Evolutionary conservation across 192 early-diverging fungal species (phyloP).

Genomic region (Entrophospora sp.): DNA sequence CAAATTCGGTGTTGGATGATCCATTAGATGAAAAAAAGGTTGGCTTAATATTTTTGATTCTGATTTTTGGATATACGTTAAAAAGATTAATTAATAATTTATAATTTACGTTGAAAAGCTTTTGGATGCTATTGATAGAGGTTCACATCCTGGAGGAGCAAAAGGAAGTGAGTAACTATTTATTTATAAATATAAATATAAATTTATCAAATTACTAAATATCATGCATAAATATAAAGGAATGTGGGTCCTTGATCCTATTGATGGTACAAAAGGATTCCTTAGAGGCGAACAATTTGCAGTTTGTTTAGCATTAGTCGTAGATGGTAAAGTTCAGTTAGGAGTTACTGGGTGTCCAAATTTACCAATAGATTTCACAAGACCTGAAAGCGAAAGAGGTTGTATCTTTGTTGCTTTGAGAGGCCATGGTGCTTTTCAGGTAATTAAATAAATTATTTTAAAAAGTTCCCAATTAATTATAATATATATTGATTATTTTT

Average conservation of each 20-base stretch:
- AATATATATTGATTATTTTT: neutral
- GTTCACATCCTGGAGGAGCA: conserved; percentile 34
- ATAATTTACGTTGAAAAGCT: conserved; percentile 39
- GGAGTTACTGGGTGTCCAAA: conserved; percentile 87
- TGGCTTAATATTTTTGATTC: no score
- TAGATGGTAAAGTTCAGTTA: conserved; percentile 79
- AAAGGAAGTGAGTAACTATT: conserved; percentile 14
- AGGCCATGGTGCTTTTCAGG: conserved; percentile 87
- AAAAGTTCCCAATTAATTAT: neutral
- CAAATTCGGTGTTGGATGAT: conserved; percentile 54
- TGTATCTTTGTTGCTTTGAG: conserved; percentile 79
- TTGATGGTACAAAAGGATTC: conserved; percentile 99
- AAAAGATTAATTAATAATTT: neutral
- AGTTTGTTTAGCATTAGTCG: conserved; percentile 86
- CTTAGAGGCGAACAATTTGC: conserved; percentile 96
- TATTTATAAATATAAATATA: no score
- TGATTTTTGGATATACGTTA: no score
- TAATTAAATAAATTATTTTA: conserved; percentile 22
- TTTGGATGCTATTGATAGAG: conserved; percentile 82
- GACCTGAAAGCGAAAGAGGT: conserved; percentile 62
- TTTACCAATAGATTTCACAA: conserved; percentile 51
- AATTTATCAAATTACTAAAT: no score
- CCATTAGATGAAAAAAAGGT: conserved; percentile 63
- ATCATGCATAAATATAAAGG: conserved; percentile 38
- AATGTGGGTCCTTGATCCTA: conserved; percentile 78